phyloP scores from a whole-genome alignment of 495 filamentous ascomycete genomes.

The Penicillium lagena region DNA sequence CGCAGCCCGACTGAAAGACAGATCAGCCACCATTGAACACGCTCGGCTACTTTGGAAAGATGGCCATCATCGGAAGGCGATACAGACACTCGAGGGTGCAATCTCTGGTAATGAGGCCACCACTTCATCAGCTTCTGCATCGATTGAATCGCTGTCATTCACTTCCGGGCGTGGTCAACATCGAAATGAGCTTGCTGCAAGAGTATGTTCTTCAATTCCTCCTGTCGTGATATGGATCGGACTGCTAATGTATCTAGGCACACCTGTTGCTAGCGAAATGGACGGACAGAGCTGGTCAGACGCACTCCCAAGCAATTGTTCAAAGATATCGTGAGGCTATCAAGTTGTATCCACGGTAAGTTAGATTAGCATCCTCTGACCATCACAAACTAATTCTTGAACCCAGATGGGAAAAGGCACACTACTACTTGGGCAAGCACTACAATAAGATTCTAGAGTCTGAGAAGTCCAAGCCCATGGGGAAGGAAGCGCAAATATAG shows the following conservation, averaged over 20 bases:
- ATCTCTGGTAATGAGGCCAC: constrained; percentile 69
- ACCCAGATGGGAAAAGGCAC: constrained; percentile 83
- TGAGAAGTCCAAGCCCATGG: constrained; percentile 67
- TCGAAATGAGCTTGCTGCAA: constrained; percentile 42
- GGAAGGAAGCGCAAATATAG: constrained; percentile 54
- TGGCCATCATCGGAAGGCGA: constrained; percentile 89
- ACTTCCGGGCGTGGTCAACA: constrained; percentile 29
- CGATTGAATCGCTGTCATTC: constrained; percentile 25
- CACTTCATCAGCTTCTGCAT: constrained; percentile 37
- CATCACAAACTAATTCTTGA: constrained; percentile 4
- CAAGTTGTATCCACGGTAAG: constrained; percentile 35
- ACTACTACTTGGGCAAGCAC: constrained; percentile 94
- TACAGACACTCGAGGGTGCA: constrained; percentile 78
- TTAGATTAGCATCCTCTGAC: background rate
- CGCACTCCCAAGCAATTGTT: constrained; percentile 68
- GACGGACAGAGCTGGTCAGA: constrained; percentile 89
- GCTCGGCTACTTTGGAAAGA: constrained; percentile 91
- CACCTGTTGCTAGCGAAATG: constrained; percentile 91
- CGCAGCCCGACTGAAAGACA: constrained; percentile 75
- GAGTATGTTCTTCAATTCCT: constrained; percentile 16
- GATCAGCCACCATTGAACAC: constrained; percentile 86
- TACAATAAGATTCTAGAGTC: constrained; percentile 95
- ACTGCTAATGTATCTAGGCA: constrained; percentile 37
- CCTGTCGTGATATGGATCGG: background rate
- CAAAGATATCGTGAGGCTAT: constrained; percentile 71